These are phyloP conservation scores for Pestalotiopsis fici DNA, from an alignment of 2,329 filamentous ascomycete genomes.

Conservation along the genomic window DNA sequence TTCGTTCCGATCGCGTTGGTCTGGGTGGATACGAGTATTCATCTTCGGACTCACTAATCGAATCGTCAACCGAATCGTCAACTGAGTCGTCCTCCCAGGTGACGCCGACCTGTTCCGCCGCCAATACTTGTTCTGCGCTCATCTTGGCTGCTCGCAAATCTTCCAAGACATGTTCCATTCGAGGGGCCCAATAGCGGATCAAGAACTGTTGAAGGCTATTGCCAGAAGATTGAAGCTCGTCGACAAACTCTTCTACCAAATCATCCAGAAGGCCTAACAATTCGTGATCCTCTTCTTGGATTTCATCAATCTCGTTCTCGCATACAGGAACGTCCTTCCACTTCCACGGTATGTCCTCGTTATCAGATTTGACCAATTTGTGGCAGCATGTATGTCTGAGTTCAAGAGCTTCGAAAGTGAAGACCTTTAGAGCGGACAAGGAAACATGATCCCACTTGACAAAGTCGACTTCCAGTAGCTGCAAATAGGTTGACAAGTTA, in stretches of 20 bases:
- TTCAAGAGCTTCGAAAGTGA: neutral
- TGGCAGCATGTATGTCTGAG: neutral
- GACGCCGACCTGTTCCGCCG: neutral
- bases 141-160: neutral
- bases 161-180: neutral
- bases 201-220: neutral
- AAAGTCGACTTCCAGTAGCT: neutral
- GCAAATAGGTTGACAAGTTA: neutral
- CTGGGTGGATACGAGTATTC: neutral
- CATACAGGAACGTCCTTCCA: neutral
- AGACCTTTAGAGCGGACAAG: neutral
- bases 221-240: neutral
- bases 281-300: neutral
- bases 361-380: too few relatives aligned
- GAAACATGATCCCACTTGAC: neutral
- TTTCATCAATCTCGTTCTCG: neutral
- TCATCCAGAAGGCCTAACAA: neutral
- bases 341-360: too few relatives aligned
- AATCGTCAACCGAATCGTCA: too few relatives aligned
- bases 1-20: neutral
- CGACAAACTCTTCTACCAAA: neutral
- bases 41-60: neutral
- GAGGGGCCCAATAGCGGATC: neutral
- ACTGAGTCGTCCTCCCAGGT: too few relatives aligned
- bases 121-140: neutral